A percentile compares a stretch with the other conserved stretches of the same genome.
Conservation (phyloP, 1,139 yeast species). For the Taiozyma sp. region DNA sequence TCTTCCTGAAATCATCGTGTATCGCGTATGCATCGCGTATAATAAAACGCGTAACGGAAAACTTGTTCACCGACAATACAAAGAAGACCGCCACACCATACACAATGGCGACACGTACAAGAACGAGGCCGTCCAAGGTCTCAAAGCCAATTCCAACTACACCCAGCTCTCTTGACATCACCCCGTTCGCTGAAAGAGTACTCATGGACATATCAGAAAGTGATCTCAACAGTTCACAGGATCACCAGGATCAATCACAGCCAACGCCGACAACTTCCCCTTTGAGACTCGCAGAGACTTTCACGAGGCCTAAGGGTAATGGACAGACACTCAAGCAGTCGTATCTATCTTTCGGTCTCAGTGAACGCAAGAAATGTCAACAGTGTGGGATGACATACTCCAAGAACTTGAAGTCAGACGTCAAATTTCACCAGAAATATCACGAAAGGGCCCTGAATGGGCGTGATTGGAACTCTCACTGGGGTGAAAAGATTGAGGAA, state of each 20-base stretch:
- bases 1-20: too few species aligned
- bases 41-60: too few species aligned
- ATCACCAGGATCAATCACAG: not conserved
- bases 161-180: not conserved
- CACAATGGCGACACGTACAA: not conserved
- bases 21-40: too few species aligned
- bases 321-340: slow-evolving; percentile 8
- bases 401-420: slow-evolving; percentile 40
- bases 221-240: not conserved
- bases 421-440: slow-evolving; percentile 41
- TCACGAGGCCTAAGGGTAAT: not conserved
- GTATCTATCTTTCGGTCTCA: slow-evolving; percentile 12
- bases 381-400: slow-evolving; percentile 61
- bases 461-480: slow-evolving; percentile 32
- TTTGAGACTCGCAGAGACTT: not conserved
- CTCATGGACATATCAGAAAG: not conserved
- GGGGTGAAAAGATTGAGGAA: slow-evolving; percentile 22
- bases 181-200: not conserved
- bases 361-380: slow-evolving; percentile 37
- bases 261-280: not conserved
- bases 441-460: slow-evolving; percentile 48
- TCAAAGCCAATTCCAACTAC: not conserved
- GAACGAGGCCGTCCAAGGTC: not conserved
- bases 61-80: too few species aligned
- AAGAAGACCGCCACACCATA: too few species aligned